Conservation (phyloP, 140 eudicot genomes). For the Bidens hawaiensis region DNA sequence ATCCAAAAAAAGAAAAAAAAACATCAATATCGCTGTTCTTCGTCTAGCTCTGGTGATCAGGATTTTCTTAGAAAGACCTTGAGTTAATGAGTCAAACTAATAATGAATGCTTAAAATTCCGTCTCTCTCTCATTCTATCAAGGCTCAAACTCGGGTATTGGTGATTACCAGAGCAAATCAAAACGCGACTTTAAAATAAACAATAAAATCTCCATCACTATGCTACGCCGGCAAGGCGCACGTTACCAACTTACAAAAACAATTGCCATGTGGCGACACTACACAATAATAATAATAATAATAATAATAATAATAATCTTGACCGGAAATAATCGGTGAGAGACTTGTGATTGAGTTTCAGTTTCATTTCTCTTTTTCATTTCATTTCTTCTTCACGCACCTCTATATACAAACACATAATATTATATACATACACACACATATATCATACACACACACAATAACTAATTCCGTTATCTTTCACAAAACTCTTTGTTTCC, state of each 20-base stretch:
- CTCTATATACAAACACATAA: conserved; percentile 10
- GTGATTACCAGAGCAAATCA: too few relatives aligned
- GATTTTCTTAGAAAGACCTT: too few relatives aligned
- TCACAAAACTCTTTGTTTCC: conserved; percentile 1
- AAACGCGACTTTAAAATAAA: too few relatives aligned
- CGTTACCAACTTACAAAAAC: neutral
- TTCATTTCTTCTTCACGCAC: conserved; percentile 13
- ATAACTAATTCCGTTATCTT: neutral
- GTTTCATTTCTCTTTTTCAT: conserved; percentile 21
- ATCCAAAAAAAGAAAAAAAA: too few relatives aligned
- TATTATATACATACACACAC: conserved; percentile 1
- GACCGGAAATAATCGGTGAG: conserved; percentile 17
- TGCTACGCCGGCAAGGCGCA: conserved; percentile 3
- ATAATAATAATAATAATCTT: conserved; percentile 5
- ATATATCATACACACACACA: conserved; percentile 9
- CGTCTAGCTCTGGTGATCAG: too few relatives aligned
- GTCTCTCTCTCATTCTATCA: too few relatives aligned
- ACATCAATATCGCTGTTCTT: too few relatives aligned
- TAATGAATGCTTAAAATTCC: too few relatives aligned
- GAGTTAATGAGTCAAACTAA: too few relatives aligned
- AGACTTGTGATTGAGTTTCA: conserved; percentile 34
- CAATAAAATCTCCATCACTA: too few relatives aligned
- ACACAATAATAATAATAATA: too few relatives aligned
- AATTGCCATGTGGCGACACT: conserved; percentile 24
- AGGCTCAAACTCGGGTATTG: too few relatives aligned